Evolutionary conservation across 129 eudicot species (phyloP), one percentile per base, ranked within the genome.

Genomic region (Saussurea involucrata): DNA sequence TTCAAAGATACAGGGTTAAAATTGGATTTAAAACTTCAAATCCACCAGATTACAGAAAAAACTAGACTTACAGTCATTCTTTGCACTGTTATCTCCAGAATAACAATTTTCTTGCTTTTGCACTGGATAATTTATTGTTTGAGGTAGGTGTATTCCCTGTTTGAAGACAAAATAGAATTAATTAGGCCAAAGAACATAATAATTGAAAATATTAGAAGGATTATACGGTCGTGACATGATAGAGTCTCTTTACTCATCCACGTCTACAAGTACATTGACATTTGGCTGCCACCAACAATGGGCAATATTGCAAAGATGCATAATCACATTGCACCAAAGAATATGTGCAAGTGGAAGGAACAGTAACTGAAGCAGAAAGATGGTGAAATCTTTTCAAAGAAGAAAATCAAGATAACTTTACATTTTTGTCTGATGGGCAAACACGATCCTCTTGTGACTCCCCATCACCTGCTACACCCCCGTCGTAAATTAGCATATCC

Each of bases 401-500:
- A 75, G 66, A 75, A 49, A 63, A 42, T 22, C 17, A 13, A 36
- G 68, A 75, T 66, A 77, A 20, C n/a, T 90, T 85, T 73, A 86
- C 97, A 79, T 75, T 84, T 60, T 32, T 82, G 76, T 86, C 72
- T 15, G 40, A 63, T 18, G 46, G 72, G 83, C 73, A 75, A 10
- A 24, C 57, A 22, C 24, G 42, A 58, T 81, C 78, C 40, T 73
- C 76, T 68, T 79, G 83, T 25, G 83, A 74, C 17, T 58, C 61
- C 20, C 69, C 87, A 76, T 42, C 77, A 74, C 36, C 31, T 60
- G 76, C 68, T 20, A 87, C 73, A 80, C 69, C 60, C 20, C 17
- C 73, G 53, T 34, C 64, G 79, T 65, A 70, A 69, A 46, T 87
- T 46, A 86, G 82, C 84, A 87, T 21, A 63, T 89, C 93, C 64